Evolutionary conservation across 2,329 filamentous ascomycete genomes (phyloP).

Genomic region (Dactylellina drechsleri): DNA sequence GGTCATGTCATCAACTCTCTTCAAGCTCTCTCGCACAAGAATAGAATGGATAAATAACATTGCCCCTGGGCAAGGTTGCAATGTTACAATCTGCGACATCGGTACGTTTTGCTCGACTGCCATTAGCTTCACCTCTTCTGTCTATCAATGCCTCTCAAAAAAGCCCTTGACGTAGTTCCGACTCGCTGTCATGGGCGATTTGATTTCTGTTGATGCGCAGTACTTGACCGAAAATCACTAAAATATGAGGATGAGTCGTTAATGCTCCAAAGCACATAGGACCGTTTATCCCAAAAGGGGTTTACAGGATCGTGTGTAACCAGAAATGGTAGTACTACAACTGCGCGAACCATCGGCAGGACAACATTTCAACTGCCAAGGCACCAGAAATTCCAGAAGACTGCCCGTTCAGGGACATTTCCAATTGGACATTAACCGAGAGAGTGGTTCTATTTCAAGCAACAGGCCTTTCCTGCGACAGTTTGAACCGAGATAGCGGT

Average conservation of each 20-base stretch:
- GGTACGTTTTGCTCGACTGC: constrained; percentile 8
- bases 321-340: constrained; percentile 29
- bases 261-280: constrained; percentile 17
- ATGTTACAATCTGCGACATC: constrained; percentile 1
- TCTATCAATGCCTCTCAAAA: constrained; percentile 15
- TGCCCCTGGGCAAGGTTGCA: not conserved
- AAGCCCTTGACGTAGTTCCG: constrained; percentile 45
- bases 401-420: constrained; percentile 17
- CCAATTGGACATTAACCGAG: constrained; percentile 43
- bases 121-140: not conserved
- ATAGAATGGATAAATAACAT: too few relatives aligned
- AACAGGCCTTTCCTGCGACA: constrained; percentile 30
- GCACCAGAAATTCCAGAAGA: constrained; percentile 44
- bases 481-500: constrained; percentile 46
- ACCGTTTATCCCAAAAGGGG: constrained; percentile 52
- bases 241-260: constrained; percentile 27
- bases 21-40: too few relatives aligned
- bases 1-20: too few relatives aligned
- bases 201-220: constrained; percentile 34
- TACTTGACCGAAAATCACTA: constrained; percentile 31
- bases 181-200: constrained; percentile 36
- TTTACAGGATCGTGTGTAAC: constrained; percentile 52
- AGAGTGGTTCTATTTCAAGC: constrained; percentile 50
- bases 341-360: constrained; percentile 22
- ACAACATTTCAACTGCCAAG: constrained; percentile 24